Evolutionary conservation across 2,329 filamentous ascomycete genomes (phyloP).

Genomic region (Fusarium sp.): DNA sequence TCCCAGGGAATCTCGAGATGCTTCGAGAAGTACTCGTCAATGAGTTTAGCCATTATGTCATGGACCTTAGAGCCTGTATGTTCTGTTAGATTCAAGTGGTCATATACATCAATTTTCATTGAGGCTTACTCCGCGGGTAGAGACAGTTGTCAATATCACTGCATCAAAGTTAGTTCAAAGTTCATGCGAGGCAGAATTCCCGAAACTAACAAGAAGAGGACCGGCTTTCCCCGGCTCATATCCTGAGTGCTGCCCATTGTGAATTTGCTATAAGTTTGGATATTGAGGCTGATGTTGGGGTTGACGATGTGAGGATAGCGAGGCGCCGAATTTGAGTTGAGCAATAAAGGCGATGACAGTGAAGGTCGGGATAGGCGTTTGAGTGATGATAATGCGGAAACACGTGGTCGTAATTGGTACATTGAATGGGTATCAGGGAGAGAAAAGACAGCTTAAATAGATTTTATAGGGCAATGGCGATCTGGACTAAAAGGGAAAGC

Average conservation of each 20-base stretch:
- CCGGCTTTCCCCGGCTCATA: constrained; percentile 52
- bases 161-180: constrained; percentile 48
- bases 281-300: constrained; percentile 17
- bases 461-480: constrained; percentile 22
- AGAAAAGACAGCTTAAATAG: constrained; percentile 19
- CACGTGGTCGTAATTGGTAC: constrained; percentile 44
- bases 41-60: constrained; percentile 88
- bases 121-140: constrained; percentile 81
- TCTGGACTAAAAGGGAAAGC: constrained; percentile 23
- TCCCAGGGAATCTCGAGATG: constrained; percentile 80
- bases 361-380: constrained; percentile 32
- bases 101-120: constrained; percentile 1
- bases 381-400: constrained; percentile 24
- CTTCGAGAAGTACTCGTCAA: constrained; percentile 71
- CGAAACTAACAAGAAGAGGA: constrained; percentile 58
- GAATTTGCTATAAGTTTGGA: constrained; percentile 22
- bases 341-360: constrained; percentile 20
- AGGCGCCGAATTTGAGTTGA: constrained; percentile 31
- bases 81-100: constrained; percentile 17
- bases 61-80: constrained; percentile 79
- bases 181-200: background rate
- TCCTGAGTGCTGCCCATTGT: constrained; percentile 54
- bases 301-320: constrained; percentile 23
- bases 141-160: constrained; percentile 99
- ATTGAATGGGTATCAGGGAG: constrained; percentile 36